A percentile compares a stretch with the other conserved stretches of the same genome.
Conservation (phyloP, 495 filamentous ascomycete species). For the Aspergillus saccharolyticus region DNA sequence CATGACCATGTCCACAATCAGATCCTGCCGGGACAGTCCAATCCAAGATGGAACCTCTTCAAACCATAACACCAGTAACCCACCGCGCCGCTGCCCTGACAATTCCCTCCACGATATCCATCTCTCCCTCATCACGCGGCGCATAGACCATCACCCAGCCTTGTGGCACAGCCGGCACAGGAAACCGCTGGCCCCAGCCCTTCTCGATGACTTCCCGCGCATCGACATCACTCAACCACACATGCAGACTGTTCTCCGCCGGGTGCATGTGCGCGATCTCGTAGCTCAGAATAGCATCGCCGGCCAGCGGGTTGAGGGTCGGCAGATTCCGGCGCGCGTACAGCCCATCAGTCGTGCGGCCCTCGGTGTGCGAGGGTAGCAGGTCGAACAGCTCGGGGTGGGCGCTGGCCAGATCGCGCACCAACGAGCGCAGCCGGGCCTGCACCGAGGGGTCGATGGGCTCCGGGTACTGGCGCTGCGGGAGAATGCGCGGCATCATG, state of each 20-base stretch:
- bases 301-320: neutral
- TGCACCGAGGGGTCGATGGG: neutral
- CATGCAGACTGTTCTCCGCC: neutral
- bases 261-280: conserved; percentile 4
- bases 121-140: neutral
- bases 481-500: neutral
- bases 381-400: neutral
- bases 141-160: conserved; percentile 2
- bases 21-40: no score
- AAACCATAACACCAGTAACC: neutral
- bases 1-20: no score
- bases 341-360: neutral
- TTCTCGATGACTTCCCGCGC: neutral
- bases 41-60: neutral
- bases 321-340: neutral
- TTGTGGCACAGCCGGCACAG: neutral
- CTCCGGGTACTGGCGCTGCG: neutral
- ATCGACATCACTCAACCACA: conserved; percentile 1
- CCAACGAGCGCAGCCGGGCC: neutral
- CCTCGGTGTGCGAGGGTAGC: neutral
- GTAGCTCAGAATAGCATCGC: neutral
- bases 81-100: neutral
- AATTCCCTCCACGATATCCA: conserved; percentile 1
- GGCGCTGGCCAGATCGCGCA: neutral
- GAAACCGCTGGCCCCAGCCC: neutral